Evolutionary conservation across 2,329 filamentous ascomycete genomes (phyloP), one percentile per base, ranked within the genome.

Genomic region (Aspergillus fumigatiaffinis): DNA sequence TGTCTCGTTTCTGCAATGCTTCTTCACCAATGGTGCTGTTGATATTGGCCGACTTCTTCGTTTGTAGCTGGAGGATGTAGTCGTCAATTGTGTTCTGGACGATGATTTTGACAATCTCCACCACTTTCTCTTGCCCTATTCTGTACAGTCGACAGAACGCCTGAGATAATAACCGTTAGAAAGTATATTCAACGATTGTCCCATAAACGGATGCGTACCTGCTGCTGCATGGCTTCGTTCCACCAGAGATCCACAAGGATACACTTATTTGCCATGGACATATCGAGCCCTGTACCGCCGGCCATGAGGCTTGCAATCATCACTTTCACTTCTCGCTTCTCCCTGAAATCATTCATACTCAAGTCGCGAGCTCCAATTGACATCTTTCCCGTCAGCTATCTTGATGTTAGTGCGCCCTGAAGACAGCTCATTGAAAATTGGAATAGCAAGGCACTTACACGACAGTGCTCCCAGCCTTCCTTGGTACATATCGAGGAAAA

Each of bases 191-290:
- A 29, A 25, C 50, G 14, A 12, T 29, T 44, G 54, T 25, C 12
- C 14, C 23, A 46, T 44, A 6, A 7, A 50, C 1, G 51, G 58
- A 65, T 70, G 46, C 64, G 28, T 63, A 67, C 86, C 64, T 91
- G 88, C n/a, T 84, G 74, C 62, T 91, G 86, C 0, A 78, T 70
- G 0, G 80, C 76, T 1, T 71, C 71, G 56, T 90, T 90, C 84
- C 84, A 91, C 82, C 83, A 86, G 0, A 77, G 71, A 32, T 87
- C 83, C 0, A 83, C 52, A 0, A 82, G 71, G 21, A 86, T 83
- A 23, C 84, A 80, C 3, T 82, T 78, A 50, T 83, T 84, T 1
- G 86, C 85, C 69, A 80, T 80, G 0, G 83, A 85, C 10, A 88
- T 72, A 62, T 88, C 87, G 23, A 88, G 76, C 0, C 82, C 81